These are phyloP conservation scores for Anthoceros angustus DNA, from an alignment of 225 moss, liverwort and hornwort genomes.

Conservation along the genomic window DNA sequence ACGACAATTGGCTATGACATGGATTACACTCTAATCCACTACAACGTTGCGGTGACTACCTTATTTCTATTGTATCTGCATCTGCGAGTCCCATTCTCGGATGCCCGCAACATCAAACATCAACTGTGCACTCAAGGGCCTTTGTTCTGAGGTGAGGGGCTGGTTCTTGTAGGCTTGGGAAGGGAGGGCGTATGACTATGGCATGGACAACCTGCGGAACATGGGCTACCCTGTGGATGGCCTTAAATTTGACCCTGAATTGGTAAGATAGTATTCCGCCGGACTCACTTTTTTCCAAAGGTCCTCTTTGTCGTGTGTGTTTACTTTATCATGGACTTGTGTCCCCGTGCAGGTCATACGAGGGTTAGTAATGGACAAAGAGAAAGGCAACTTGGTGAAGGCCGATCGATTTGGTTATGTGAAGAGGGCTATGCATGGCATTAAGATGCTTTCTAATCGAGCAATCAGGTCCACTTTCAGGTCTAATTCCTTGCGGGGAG, in stretches of 20 bases:
- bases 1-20: constrained; percentile 88
- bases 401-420: constrained; percentile 88
- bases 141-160: not conserved
- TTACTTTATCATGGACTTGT: constrained; percentile 5
- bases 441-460: constrained; percentile 75
- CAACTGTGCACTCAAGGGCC: not conserved
- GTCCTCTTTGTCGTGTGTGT: not conserved
- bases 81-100: constrained; percentile 2
- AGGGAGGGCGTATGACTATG: constrained; percentile 84
- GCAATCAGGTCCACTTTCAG: constrained; percentile 49
- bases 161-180: constrained; percentile 54
- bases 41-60: constrained; percentile 51
- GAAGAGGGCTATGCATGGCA: constrained; percentile 84
- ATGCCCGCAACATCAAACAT: not conserved
- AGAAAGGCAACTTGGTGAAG: constrained; percentile 72
- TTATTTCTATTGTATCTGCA: not conserved
- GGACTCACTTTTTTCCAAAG: not conserved
- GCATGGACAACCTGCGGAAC: constrained; percentile 57
- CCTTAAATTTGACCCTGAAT: constrained; percentile 58
- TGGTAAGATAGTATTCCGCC: constrained; percentile 28
- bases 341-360: constrained; percentile 46
- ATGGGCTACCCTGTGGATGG: constrained; percentile 84
- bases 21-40: constrained; percentile 87
- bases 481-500: not conserved
- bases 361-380: constrained; percentile 69